Conservation (phyloP, 305 asterid species). For the Fraxinus latifolia region DNA sequence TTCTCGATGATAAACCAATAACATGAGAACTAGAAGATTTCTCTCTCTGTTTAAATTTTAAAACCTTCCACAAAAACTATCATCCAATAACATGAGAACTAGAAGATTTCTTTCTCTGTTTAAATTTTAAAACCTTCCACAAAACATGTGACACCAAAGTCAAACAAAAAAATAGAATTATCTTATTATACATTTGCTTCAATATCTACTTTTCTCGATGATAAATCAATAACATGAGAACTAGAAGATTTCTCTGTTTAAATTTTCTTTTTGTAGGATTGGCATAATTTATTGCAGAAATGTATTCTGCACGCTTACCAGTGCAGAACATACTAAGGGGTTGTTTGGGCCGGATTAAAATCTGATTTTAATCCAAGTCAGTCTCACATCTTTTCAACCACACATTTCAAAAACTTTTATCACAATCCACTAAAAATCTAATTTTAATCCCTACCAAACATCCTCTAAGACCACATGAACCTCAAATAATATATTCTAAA, state of each 20-base stretch:
- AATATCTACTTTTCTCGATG: not conserved
- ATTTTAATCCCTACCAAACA: no score
- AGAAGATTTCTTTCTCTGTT: not conserved
- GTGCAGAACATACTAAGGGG: not conserved
- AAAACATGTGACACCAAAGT: conserved; percentile 5
- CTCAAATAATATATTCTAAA: not conserved
- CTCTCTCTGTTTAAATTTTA: not conserved
- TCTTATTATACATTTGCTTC: not conserved
- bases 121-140: conserved; percentile 11
- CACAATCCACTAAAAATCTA: no score
- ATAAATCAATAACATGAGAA: not conserved
- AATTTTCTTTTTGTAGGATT: not conserved
- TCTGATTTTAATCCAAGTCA: no score
- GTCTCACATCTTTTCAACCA: no score
- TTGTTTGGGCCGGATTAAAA: no score
- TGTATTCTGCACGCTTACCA: not conserved
- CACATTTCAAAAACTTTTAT: no score
- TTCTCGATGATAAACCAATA: not conserved
- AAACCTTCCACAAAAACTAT: conserved; percentile 9
- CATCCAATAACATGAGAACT: not conserved
- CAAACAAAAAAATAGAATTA: conserved; percentile 9
- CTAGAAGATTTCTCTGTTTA: not conserved
- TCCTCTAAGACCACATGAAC: not conserved
- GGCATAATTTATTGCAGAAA: not conserved
- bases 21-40: not conserved